Evolutionary conservation across 2,329 filamentous ascomycete species (phyloP).

Genomic region (Calycina herbarum): DNA sequence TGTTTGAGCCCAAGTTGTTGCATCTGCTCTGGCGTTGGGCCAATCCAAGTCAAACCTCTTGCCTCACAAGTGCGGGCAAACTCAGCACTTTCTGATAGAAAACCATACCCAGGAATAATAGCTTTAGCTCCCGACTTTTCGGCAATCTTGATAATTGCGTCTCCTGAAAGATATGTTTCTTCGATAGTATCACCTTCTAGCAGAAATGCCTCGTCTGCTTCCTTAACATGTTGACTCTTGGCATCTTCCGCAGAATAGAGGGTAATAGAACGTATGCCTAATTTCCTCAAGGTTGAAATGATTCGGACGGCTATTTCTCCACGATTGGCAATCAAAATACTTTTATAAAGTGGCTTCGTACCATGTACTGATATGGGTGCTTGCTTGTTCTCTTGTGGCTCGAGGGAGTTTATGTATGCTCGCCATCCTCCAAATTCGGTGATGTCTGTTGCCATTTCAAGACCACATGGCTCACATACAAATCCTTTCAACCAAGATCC

Average conservation of each 20-base stretch:
- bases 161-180: constrained; percentile 18
- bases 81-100: constrained; percentile 61
- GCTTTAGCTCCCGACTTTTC: constrained; percentile 44
- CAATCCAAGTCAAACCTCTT: constrained; percentile 59
- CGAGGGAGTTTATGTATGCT: constrained; percentile 8
- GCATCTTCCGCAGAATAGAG: constrained; percentile 42
- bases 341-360: background rate
- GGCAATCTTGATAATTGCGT: constrained; percentile 18
- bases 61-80: constrained; percentile 55
- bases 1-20: constrained; percentile 45
- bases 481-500: constrained; percentile 41
- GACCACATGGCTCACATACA: constrained; percentile 37
- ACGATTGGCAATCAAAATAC: constrained; percentile 39
- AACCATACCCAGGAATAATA: constrained; percentile 68
- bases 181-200: constrained; percentile 15
- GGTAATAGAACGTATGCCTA: constrained; percentile 47
- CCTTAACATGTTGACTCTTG: constrained; percentile 35
- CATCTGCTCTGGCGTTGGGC: constrained; percentile 46
- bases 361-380: background rate
- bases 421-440: constrained; percentile 12
- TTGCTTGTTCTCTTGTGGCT: background rate
- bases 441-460: constrained; percentile 3
- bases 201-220: constrained; percentile 43
- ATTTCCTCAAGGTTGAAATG: constrained; percentile 20
- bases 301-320: constrained; percentile 60